Base-by-base conservation (phyloP, 2,329 filamentous ascomycete species). In the Mariannaea sp. region DNA sequence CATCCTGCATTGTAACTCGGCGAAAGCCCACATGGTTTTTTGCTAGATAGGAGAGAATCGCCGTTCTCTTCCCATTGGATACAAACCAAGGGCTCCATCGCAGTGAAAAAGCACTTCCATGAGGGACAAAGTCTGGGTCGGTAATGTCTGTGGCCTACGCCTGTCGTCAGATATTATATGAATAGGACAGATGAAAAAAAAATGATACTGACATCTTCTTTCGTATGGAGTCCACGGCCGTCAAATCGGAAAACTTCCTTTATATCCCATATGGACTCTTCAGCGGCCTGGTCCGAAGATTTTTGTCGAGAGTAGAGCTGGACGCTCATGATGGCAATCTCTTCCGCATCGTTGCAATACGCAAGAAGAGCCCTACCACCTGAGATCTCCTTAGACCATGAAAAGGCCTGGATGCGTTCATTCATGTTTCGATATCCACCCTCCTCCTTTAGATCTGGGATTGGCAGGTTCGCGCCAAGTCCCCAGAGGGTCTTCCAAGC, bases 401-500 rank as follows among this genome's bases (percentile, higher is more conserved):
- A 73, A 49, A 85, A 81, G 0, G 79, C 73, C 5, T 73, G 72
- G 36, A 84, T 74, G 43, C 73, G 73, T 59, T 80, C 79, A 46
- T 73, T 70, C 70, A 67, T 74, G 60, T 57, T 75, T 51, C 58
- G 62, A 13, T 68, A 68, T 1, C 71, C 58, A 22, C 60, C 50
- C 29, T 68, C 49, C 50, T 68, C 57, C 62, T 50, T 71, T 26
- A 70, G 67, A 22, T 75, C 73, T 0, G 80, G 81, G 7, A 84
- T 65, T 6, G 80, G 73, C 22, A 83, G 54, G 3, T 75, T 75
- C 33, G 77, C 80, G 6, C 82, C 82, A 3, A 84, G 68, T 0
- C 79, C 80, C 81, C 82, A 85, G 1, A 83, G 72, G 1, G 80
- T 73, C 49, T 75, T 72, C 81, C 82, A 85, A 13, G 73, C 73